Evolutionary conservation across 23 red algal genomes (phyloP).

Genomic region (Agarophyton chilense): DNA sequence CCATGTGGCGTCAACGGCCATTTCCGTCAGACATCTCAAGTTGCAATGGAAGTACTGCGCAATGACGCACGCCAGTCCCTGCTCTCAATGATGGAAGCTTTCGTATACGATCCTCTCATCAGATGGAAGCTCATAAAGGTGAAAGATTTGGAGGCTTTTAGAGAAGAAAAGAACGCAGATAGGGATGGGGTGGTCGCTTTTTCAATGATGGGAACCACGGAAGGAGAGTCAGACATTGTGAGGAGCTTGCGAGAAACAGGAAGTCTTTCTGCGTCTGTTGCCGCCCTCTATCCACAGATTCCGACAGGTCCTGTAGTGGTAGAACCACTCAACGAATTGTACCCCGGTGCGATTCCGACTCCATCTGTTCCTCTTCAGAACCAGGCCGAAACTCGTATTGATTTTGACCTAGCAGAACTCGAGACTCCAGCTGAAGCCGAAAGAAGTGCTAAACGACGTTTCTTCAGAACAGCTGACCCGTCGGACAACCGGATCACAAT

Average conservation of each 20-base stretch:
- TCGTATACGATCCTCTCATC: slow-evolving; percentile 97
- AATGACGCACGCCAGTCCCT: slow-evolving; percentile 73
- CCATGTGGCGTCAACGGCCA: slow-evolving; percentile 92
- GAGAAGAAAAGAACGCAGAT: neutral
- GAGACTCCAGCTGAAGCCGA: slow-evolving; percentile 37
- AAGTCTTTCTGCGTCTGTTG: slow-evolving; percentile 22
- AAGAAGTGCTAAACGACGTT: slow-evolving; percentile 11
- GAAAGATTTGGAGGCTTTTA: slow-evolving; percentile 41
- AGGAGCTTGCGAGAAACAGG: slow-evolving; percentile 34
- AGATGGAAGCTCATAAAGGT: slow-evolving; percentile 79
- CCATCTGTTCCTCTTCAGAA: slow-evolving; percentile 1
- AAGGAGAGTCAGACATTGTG: slow-evolving; percentile 36
- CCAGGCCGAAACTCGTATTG: neutral
- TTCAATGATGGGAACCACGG: neutral
- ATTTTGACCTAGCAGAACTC: slow-evolving; percentile 37
- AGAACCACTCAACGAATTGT: neutral
- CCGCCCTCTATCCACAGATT: neutral
- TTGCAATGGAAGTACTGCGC: slow-evolving; percentile 84
- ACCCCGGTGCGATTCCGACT: slow-evolving; percentile 11
- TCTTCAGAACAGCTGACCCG: slow-evolving; percentile 35
- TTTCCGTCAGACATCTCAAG: slow-evolving; percentile 88
- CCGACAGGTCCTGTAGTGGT: neutral
- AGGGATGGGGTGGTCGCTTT: neutral
- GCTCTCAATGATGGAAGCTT: slow-evolving; percentile 99
- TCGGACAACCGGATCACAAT: slow-evolving; percentile 41